Base-by-base conservation (phyloP, 1,284 basidiomycete genomes). In the Inonotus obliquus region DNA sequence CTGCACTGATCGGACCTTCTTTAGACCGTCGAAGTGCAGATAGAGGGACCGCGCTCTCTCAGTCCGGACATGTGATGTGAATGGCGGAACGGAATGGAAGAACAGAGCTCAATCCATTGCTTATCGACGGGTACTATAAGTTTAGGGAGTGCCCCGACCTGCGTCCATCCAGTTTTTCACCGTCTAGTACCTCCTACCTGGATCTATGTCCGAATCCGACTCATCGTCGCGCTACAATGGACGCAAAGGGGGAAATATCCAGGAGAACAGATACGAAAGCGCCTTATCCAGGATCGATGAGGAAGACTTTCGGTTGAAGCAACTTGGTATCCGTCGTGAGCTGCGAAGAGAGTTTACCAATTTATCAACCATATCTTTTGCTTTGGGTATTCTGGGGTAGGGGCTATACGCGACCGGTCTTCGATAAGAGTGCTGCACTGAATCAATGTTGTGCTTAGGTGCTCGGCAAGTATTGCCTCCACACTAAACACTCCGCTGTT, bases 401-500 rank as follows among this genome's bases (percentile, higher is more conserved):
- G 54, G 41, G 25, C n/a, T 47, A 17, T 17, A 4, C 32, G 4
- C 9, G 9, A 32, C 32, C 9, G 4, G 4, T 32, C 32, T 32
- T 9, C 32, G 4, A 32, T 32, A 32, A 32, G 32, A 32, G 32
- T 32, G 32, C 32, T 32, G 4, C 32, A 32, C n/a, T n/a, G n/a
- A n/a, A n/a, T n/a, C 17, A 17, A 39, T 44, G 41, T 44, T 21
- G 4, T 21, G 41, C 14, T 2, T 39, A 61, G 64, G 35, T 63
- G 63, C 44, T 60, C 65, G 5, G 66, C 66, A 14, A 66, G 56
- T 37, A 67, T 67, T 35, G 65, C 66, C 13, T 65, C 63, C 11
- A 67, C 66, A 17, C 39, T 66, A 21, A 67, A 66, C 47, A 67
- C 66, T 1, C 66, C 66, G 4, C 25, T 67, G 13, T 41, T 67